Percentiles rank a stretch among this genome's conserved stretches.
Evolutionary conservation across 1,139 yeast species (phyloP).

Genomic region (Casaregolazyma lundiana): DNA sequence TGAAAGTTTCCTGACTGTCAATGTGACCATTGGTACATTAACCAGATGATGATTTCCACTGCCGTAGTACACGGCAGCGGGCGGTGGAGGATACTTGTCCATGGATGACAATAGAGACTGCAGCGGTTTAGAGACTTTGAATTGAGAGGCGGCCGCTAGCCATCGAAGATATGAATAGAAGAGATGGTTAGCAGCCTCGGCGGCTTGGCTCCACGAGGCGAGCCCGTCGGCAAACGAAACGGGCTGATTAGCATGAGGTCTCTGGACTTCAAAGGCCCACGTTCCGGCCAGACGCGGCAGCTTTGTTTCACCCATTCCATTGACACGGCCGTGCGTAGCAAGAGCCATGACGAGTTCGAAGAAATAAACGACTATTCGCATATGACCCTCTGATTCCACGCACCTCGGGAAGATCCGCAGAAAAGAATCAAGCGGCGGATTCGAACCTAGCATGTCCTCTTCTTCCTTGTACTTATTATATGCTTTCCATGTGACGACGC

Average conservation of each 20-base stretch:
- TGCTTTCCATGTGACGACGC: conserved; percentile 82
- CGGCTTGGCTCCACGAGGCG: conserved; percentile 62
- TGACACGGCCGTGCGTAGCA: conserved; percentile 76
- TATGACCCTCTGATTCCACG: conserved; percentile 78
- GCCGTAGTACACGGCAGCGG: conserved; percentile 29
- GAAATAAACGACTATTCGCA: conserved; percentile 82
- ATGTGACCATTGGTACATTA: conserved; percentile 63
- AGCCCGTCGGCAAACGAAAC: conserved; percentile 63
- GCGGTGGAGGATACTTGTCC: conserved; percentile 36
- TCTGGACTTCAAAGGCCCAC: conserved; percentile 70
- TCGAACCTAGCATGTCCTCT: conserved; percentile 53
- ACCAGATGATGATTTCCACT: conserved; percentile 34
- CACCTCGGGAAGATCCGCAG: conserved; percentile 79
- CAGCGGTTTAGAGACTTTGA: conserved; percentile 20
- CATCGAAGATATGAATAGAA: conserved; percentile 73
- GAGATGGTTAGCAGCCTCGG: conserved; percentile 82
- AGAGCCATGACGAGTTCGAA: conserved; percentile 75
- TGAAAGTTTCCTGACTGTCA: conserved; percentile 60
- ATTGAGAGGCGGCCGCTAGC: conserved; percentile 36
- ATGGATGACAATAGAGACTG: conserved; percentile 55
- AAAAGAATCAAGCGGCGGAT: conserved; percentile 65
- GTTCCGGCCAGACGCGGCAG: conserved; percentile 77
- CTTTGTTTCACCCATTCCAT: conserved; percentile 74
- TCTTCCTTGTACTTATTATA: conserved; percentile 63
- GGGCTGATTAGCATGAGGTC: conserved; percentile 25